These are phyloP conservation scores for Leptomonas seymouri DNA, from an alignment of 208 protist species.

Conservation along the genomic window DNA sequence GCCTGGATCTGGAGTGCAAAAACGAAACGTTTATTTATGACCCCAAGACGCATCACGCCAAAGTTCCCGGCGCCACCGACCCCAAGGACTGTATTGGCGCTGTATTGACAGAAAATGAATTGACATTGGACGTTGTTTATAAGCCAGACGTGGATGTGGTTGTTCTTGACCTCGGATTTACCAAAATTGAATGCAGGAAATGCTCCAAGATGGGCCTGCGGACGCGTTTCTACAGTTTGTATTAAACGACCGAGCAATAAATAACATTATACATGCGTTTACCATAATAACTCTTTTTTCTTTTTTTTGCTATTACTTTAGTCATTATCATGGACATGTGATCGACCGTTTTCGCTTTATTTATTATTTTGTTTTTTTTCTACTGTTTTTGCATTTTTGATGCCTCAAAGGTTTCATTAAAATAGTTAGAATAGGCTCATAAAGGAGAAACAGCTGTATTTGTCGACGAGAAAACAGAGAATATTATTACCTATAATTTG, in stretches of 20 bases:
- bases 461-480: no score
- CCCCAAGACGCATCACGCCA: slow-evolving; percentile 35
- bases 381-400: background rate
- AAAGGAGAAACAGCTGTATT: no score
- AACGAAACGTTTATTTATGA: slow-evolving; percentile 76
- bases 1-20: slow-evolving; percentile 45
- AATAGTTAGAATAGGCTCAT: no score
- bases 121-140: slow-evolving; percentile 52
- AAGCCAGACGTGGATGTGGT: slow-evolving; percentile 46
- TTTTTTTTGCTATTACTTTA: background rate
- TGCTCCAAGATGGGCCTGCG: slow-evolving; percentile 24
- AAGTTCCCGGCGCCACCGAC: slow-evolving; percentile 41
- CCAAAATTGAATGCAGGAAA: slow-evolving; percentile 47
- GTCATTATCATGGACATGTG: no score
- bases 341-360: no score
- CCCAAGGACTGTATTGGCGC: slow-evolving; percentile 71
- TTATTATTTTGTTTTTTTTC: no score
- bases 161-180: slow-evolving; percentile 58
- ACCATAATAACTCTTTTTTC: background rate
- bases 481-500: no score
- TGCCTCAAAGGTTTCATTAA: no score
- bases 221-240: background rate
- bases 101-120: slow-evolving; percentile 39
- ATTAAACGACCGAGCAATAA: background rate
- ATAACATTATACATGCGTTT: background rate